Conservation (phyloP, 148 eudicot species). For the Rhododendron vialii region DNA sequence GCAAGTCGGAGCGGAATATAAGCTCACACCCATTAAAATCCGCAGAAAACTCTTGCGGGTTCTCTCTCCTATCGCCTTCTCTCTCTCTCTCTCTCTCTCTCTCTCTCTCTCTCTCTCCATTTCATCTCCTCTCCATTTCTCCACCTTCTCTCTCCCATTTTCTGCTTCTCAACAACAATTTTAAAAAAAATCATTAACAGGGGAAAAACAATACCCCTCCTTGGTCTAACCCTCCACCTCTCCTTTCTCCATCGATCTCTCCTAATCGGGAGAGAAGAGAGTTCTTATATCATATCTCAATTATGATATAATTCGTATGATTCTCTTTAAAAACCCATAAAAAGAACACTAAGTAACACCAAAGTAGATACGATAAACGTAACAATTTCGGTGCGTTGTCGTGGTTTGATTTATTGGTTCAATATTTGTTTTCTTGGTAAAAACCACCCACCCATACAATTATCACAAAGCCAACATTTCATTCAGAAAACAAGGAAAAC, state of each 20-base stretch:
- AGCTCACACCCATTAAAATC: constrained; percentile 21
- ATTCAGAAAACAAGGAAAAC: not conserved
- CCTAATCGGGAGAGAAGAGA: not conserved
- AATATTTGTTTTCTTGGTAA: not conserved
- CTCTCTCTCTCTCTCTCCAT: not conserved
- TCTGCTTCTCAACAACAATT: not conserved
- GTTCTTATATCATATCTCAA: not conserved
- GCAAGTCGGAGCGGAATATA: constrained; percentile 19
- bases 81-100: constrained; percentile 4
- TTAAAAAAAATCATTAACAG: not conserved
- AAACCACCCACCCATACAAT: not conserved
- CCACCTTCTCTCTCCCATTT: not conserved
- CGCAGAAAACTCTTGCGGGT: not conserved
- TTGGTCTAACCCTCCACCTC: not conserved
- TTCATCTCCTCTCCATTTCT: not conserved
- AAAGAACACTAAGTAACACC: not conserved
- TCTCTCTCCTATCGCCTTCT: not conserved
- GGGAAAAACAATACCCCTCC: not conserved
- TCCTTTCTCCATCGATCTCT: not conserved
- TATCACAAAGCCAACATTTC: not conserved
- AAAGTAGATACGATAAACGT: not conserved
- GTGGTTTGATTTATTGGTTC: not conserved
- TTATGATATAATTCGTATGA: not conserved
- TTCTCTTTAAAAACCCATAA: not conserved
- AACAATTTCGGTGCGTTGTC: not conserved